Base-by-base conservation (phyloP, 371 early-diverging fungal species). In the Enterospora canceri region DNA sequence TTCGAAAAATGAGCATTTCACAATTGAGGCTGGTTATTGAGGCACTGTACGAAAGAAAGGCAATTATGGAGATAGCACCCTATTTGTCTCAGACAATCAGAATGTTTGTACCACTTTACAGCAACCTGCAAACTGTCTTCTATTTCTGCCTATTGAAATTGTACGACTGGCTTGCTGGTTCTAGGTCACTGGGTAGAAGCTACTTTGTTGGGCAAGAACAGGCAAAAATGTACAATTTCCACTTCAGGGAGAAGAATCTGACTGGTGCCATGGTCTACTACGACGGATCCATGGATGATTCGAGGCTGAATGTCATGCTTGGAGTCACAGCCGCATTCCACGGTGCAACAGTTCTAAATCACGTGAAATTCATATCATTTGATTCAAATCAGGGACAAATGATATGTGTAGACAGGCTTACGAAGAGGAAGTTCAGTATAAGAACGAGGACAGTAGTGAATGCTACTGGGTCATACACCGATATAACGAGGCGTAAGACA, bases 231-330 rank as follows among this genome's bases (percentile, higher is more conserved):
- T 86, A 85, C 26, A 94, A 94, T 81, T 93, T 94, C 1, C 90
- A 90, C 88, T 82, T 97, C 56, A 87, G 90, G 75, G 83, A 85
- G 55, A 89, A 92, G 57, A 83, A 84, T 30, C 80, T 96, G 28
- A 88, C 87, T 2, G 97, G 96, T 28, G 89, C 93, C 12, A 82
- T 97, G 73, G 89, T 94, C 26, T 97, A 94, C 80, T 92, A 90
- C 76, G 98, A 97, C 80, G 97, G 92, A 50, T 90, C 90, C 70
- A 91, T 93, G 79, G 91, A 94, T 82, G 98, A 97, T 75, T 86
- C 92, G 1, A 84, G 96, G 65, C 91, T 91, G 88, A 95, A 95
- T 76, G 89, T 94, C 15, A 89, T 93, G 18, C 82, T 97, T 26
- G 89, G 89, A 0, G 77, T 93, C 71, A 96, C 97, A 0, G 91